phyloP scores from a whole-genome alignment of 2,329 filamentous ascomycete species.

The Plenodomus lindquistii region DNA sequence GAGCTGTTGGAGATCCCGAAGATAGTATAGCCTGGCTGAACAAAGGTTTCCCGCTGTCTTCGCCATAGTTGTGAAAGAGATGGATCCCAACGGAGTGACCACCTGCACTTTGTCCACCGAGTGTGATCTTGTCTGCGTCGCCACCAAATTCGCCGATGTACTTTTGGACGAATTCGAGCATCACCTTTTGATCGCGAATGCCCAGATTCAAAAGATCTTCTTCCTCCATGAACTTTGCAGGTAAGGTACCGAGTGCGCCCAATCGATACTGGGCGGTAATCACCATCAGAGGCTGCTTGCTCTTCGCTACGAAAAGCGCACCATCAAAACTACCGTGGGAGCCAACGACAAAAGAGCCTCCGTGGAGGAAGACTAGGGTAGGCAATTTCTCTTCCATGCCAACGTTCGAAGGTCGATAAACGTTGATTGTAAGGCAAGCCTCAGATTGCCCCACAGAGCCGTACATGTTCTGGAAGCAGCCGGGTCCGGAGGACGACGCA shows the following conservation, averaged over 20 bases:
- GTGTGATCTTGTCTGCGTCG: slow-evolving; percentile 44
- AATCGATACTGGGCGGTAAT: slow-evolving; percentile 43
- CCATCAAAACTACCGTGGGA: slow-evolving; percentile 40
- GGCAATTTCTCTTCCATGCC: slow-evolving; percentile 34
- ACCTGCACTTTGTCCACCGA: slow-evolving; percentile 49
- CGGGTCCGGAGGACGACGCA: slow-evolving; percentile 48
- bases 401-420: slow-evolving; percentile 34
- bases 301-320: slow-evolving; percentile 37
- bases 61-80: slow-evolving; percentile 43
- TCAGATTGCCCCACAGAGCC: slow-evolving; percentile 30
- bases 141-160: slow-evolving; percentile 47
- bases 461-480: slow-evolving; percentile 51
- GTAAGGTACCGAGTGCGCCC: slow-evolving; percentile 39
- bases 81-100: slow-evolving; percentile 43
- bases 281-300: slow-evolving; percentile 36
- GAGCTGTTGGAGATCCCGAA: slow-evolving; percentile 41
- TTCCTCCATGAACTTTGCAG: slow-evolving; percentile 39
- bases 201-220: slow-evolving; percentile 41
- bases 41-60: slow-evolving; percentile 32
- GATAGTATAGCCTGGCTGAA: slow-evolving; percentile 41
- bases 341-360: slow-evolving; percentile 36
- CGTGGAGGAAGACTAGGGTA: slow-evolving; percentile 37
- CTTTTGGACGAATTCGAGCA: slow-evolving; percentile 46
- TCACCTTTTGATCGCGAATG: slow-evolving; percentile 33
- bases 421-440: slow-evolving; percentile 40